phyloP scores from a whole-genome alignment of 2,329 filamentous ascomycete species.

The Scleromitrula shiraiana region DNA sequence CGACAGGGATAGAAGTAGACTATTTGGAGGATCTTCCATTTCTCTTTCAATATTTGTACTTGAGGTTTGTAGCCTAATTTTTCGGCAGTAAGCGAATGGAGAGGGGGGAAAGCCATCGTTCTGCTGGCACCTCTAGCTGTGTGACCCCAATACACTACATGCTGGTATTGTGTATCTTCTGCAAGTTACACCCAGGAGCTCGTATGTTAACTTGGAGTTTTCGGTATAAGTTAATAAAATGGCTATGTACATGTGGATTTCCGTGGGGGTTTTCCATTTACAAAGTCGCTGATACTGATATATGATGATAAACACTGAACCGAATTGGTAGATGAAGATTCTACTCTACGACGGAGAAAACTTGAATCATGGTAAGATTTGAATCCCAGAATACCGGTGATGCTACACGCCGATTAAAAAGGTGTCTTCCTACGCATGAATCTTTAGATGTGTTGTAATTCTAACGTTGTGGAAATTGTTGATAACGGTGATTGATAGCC shows the following conservation, averaged over 20 bases:
- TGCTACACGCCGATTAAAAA: too few species aligned
- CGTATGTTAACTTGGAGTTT: too few species aligned
- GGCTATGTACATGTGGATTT: too few species aligned
- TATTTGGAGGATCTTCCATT: not conserved
- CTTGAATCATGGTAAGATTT: too few species aligned
- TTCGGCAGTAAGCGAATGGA: constrained; percentile 1
- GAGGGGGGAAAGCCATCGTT: not conserved
- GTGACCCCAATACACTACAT: not conserved
- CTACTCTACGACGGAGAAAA: too few species aligned
- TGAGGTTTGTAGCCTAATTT: not conserved
- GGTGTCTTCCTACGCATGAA: not conserved
- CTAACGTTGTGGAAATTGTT: not conserved
- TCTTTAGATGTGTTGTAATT: not conserved
- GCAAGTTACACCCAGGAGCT: too few species aligned
- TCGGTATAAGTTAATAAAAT: too few species aligned
- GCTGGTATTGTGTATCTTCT: not conserved
- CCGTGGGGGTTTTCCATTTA: too few species aligned
- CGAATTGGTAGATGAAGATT: too few species aligned
- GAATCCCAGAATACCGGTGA: too few species aligned
- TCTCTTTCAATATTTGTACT: not conserved
- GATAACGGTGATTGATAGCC: not conserved
- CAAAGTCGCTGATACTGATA: too few species aligned
- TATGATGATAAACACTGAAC: too few species aligned
- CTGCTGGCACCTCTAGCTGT: not conserved
- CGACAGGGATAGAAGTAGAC: not conserved